A percentile compares a stretch with the other conserved stretches of the same genome.
Conservation (phyloP, 371 early-diverging fungal species). For the Synchytrium microbalum region DNA sequence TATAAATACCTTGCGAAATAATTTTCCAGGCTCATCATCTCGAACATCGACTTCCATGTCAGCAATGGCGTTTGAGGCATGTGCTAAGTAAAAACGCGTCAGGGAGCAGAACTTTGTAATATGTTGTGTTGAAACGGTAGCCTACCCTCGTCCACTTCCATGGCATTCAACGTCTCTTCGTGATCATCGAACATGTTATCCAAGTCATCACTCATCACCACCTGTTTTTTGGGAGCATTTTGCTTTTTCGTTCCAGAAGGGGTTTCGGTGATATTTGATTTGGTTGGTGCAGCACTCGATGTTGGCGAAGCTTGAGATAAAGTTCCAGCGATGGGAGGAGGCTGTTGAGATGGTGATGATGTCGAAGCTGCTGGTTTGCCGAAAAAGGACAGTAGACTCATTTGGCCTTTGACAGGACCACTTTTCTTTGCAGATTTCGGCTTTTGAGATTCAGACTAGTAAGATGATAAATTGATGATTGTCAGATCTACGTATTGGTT, state of each 20-base stretch:
- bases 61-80: not conserved
- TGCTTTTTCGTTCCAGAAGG: not conserved
- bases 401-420: not conserved
- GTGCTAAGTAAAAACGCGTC: not conserved
- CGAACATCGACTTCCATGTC: not conserved
- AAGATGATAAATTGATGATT: no score
- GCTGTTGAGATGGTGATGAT: not conserved
- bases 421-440: not conserved
- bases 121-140: no score
- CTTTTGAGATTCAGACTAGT: not conserved
- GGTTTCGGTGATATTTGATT: not conserved
- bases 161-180: not conserved
- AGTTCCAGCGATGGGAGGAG: not conserved
- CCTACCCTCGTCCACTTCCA: not conserved
- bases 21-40: not conserved
- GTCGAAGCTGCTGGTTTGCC: constrained; percentile 1
- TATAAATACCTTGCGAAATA: not conserved
- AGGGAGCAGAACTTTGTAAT: no score
- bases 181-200: not conserved
- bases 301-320: not conserved
- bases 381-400: not conserved
- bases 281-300: not conserved
- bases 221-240: not conserved
- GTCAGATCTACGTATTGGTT: no score
- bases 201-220: not conserved